These are phyloP conservation scores for Bullera alba DNA, from an alignment of 768 basidiomycete genomes.

Conservation along the genomic window DNA sequence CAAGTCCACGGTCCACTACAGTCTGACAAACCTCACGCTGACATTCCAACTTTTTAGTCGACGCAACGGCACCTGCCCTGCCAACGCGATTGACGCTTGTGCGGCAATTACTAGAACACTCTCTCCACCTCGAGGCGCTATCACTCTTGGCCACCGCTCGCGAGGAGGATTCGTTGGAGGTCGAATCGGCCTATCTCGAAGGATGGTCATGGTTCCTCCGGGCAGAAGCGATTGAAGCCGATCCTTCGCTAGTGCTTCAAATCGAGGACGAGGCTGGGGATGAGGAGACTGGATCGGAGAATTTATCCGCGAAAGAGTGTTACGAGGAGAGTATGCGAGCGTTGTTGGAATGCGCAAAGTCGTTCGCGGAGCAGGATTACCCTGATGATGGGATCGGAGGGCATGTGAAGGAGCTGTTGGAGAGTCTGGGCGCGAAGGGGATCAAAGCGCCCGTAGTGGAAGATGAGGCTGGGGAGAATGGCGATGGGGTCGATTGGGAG, in stretches of 20 bases:
- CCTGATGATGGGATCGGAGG: conserved; percentile 68
- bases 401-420: conserved; percentile 67
- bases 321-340: conserved; percentile 71
- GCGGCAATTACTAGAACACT: conserved; percentile 74
- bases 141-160: conserved; percentile 71
- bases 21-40: not conserved
- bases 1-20: conserved; percentile 18
- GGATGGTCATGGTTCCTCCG: conserved; percentile 83
- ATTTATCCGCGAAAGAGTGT: conserved; percentile 67
- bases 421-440: conserved; percentile 60
- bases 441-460: conserved; percentile 56
- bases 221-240: conserved; percentile 27
- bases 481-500: conserved; percentile 57
- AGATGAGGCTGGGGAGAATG: conserved; percentile 59
- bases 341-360: conserved; percentile 73
- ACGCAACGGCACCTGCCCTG: conserved; percentile 63
- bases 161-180: conserved; percentile 71
- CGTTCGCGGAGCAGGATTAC: conserved; percentile 65
- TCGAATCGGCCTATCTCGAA: conserved; percentile 90
- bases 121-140: conserved; percentile 63
- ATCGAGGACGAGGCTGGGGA: conserved; percentile 56
- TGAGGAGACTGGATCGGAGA: conserved; percentile 45
- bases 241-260: conserved; percentile 1
- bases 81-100: conserved; percentile 65
- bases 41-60: conserved; percentile 50